These are phyloP conservation scores for Adansonia gregorii DNA, from an alignment of 441 rosid species.

Conservation along the genomic window DNA sequence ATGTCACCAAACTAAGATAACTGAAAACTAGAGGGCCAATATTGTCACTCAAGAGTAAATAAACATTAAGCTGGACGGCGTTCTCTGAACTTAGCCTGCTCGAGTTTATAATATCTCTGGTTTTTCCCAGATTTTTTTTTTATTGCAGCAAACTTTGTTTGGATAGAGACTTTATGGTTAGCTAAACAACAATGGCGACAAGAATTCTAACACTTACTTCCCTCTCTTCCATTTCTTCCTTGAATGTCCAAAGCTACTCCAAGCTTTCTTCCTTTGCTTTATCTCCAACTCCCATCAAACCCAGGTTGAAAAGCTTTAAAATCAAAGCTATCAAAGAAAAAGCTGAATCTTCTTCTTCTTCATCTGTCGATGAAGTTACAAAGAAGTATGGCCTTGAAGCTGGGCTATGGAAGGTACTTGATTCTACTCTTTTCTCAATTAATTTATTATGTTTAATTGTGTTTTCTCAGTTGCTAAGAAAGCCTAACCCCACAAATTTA, in stretches of 20 bases:
- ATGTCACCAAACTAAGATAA: not conserved
- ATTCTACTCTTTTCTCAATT: not conserved
- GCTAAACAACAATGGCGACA: conserved; percentile 51
- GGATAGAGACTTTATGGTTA: conserved; percentile 19
- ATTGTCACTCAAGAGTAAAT: not conserved
- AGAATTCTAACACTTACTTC: conserved; percentile 40
- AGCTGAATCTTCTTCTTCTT: conserved; percentile 46
- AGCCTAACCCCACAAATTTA: not conserved
- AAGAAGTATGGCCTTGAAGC: conserved; percentile 90
- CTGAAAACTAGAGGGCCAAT: not conserved
- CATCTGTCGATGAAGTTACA: conserved; percentile 70
- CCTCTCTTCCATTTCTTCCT: conserved; percentile 36
- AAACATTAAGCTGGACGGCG: not conserved
- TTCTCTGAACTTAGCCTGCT: not conserved
- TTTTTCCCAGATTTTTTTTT: conserved; percentile 1
- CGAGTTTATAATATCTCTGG: not conserved
- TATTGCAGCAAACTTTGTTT: not conserved
- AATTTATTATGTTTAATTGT: not conserved
- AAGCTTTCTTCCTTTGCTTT: conserved; percentile 32
- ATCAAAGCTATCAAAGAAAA: conserved; percentile 64
- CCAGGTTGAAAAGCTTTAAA: conserved; percentile 39
- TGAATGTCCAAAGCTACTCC: conserved; percentile 29
- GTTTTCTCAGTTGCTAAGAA: not conserved
- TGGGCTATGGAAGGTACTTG: conserved; percentile 83
- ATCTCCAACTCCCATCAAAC: conserved; percentile 34